A percentile compares a stretch with the other conserved stretches of the same genome.
Conservation (phyloP, 2,329 filamentous ascomycete genomes). For the Chalaropsis thielavioides region DNA sequence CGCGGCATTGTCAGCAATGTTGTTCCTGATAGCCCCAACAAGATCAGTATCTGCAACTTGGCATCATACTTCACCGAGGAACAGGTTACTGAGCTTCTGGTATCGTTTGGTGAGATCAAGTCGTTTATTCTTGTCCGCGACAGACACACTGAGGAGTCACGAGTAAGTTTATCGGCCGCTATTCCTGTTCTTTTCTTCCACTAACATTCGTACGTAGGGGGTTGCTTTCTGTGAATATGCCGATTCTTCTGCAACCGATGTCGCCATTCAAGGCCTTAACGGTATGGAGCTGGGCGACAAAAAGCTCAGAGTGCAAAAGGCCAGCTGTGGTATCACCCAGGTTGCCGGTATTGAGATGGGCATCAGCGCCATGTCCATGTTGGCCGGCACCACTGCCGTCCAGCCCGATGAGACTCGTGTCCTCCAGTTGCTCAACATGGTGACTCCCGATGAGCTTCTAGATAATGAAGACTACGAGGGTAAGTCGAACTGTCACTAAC, state of each 20-base stretch:
- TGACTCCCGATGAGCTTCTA: conserved; percentile 85
- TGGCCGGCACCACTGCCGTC: conserved; percentile 73
- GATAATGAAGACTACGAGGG: conserved; percentile 93
- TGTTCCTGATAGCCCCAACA: conserved; percentile 86
- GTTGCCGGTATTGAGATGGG: conserved; percentile 85
- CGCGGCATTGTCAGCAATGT: conserved; percentile 63
- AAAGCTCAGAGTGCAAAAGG: conserved; percentile 70
- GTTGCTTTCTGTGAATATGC: conserved; percentile 94
- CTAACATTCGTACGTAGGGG: conserved; percentile 43
- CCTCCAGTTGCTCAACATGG: conserved; percentile 93
- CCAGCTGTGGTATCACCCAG: conserved; percentile 88
- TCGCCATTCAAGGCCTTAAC: conserved; percentile 81
- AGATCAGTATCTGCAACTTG: conserved; percentile 85
- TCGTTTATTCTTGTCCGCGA: conserved; percentile 87
- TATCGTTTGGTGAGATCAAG: conserved; percentile 84
- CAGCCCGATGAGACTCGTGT: conserved; percentile 72
- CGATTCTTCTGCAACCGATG: conserved; percentile 59
- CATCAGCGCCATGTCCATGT: conserved; percentile 94
- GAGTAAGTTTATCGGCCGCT: conserved; percentile 41
- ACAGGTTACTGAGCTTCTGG: conserved; percentile 78
- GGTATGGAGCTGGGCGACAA: conserved; percentile 86
- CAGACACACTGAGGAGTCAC: conserved; percentile 66
- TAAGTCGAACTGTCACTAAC: conserved; percentile 28
- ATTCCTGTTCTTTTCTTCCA: neutral
- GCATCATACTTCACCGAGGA: conserved; percentile 79